These are phyloP conservation scores for Smithsoniella earleae DNA, from an alignment of 163 green algal species.

Conservation along the genomic window DNA sequence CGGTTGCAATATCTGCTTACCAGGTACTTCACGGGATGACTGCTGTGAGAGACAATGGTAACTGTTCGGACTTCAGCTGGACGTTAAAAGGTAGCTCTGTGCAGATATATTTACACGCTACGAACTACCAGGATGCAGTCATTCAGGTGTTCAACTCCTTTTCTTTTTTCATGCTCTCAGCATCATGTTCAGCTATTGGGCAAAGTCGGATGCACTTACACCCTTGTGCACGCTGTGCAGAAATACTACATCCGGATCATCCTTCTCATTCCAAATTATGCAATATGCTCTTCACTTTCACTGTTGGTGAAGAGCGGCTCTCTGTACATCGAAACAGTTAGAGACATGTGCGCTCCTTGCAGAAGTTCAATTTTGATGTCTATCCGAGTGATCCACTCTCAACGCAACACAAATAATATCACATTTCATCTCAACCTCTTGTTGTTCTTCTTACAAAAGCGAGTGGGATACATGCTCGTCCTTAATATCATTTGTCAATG, in stretches of 20 bases:
- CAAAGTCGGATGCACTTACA: background rate
- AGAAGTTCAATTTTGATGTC: too few species aligned
- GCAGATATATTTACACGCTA: background rate
- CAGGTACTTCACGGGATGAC: too few species aligned
- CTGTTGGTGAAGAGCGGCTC: constrained; percentile 37
- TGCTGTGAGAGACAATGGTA: too few species aligned
- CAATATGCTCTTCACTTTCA: constrained; percentile 70
- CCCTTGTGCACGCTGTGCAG: constrained; percentile 42
- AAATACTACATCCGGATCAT: constrained; percentile 96
- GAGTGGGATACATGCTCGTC: background rate
- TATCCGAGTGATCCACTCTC: background rate
- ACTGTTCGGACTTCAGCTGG: too few species aligned
- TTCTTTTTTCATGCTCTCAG: background rate
- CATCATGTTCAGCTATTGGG: background rate
- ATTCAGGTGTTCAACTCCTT: background rate
- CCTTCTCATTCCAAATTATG: constrained; percentile 96
- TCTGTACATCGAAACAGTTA: constrained; percentile 24
- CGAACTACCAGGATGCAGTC: background rate
- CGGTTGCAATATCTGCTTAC: too few species aligned
- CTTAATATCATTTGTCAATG: background rate
- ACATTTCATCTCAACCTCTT: background rate
- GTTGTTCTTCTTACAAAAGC: background rate
- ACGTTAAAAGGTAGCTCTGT: too few species aligned
- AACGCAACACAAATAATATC: background rate
- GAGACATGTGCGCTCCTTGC: constrained; percentile 12